Base-by-base conservation (phyloP, 2,329 filamentous ascomycete species). In the Samsoniella hepiali region DNA sequence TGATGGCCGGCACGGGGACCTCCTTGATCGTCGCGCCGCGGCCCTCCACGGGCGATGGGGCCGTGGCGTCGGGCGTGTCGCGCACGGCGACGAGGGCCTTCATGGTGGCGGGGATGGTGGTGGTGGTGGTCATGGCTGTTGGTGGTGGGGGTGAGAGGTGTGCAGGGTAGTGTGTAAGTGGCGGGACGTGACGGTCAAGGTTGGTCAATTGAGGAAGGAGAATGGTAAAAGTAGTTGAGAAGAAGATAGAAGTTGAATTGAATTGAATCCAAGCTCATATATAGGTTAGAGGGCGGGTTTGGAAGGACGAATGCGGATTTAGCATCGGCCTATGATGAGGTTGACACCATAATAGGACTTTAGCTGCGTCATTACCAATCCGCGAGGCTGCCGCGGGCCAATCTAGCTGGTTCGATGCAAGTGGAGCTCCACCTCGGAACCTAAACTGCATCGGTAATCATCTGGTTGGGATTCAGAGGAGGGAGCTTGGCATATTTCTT, bases 41-140 rank as follows among this genome's bases (percentile, higher is more conserved):
- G 44, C 60, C 60, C 6, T 47, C 4, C 7, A 50, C 60, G 3
- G 60, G 27, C 10, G 60, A 62, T 8, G 60, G 51, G 10, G 53
- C 44, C 47, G 63, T 34, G 57, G 38, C n/a, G 50, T 40, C 17
- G 57, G 60, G 32, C 1, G 40, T 17, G 32, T 51, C 47, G 22
- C 63, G 60, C 10, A 63, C 60, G 8, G 66, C 47, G 13, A 68
- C 62, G 63, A 68, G 63, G 32, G 67, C 67, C 58, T 68, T 68
- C 66, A 68, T 68, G 56, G 64, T 63, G 27, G 38, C 17, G 34
- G 53, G 53, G n/a, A 57, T 29, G 34, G 51, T 27, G 22, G 60
- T 17, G 44, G 22, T 31, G 31, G 10, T 34, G n/a, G 15, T 54
- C 22, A 22, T 22, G 53, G n/a, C 50, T 29, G 34, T 42, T 27